These are phyloP conservation scores for Aspergillus novofumigatus DNA, from an alignment of 2,329 filamentous ascomycete species.

Conservation along the genomic window DNA sequence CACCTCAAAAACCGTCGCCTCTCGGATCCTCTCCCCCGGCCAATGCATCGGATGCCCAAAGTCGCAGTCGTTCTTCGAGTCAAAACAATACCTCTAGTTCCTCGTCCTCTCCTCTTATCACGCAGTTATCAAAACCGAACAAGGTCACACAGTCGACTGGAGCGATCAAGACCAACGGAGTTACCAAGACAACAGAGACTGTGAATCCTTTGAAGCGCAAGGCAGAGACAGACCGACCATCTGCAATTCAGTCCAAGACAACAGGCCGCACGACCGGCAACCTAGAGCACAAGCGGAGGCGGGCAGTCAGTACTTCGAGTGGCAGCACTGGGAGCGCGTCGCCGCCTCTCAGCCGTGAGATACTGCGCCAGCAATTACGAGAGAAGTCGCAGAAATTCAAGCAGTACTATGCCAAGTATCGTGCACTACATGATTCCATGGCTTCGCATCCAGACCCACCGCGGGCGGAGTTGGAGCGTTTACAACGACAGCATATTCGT, in stretches of 20 bases:
- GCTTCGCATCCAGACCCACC: conserved; percentile 39
- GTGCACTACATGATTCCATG: conserved; percentile 50
- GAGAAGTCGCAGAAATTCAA: conserved; percentile 50
- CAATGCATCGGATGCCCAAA: conserved; percentile 56
- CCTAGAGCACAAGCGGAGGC: conserved; percentile 42
- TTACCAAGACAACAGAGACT: conserved; percentile 21
- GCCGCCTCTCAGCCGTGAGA: conserved; percentile 34
- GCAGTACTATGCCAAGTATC: conserved; percentile 55
- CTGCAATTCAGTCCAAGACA: conserved; percentile 13
- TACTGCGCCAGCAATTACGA: conserved; percentile 35
- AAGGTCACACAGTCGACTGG: conserved; percentile 21
- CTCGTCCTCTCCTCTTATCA: conserved; percentile 44
- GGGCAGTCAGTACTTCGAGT: conserved; percentile 35
- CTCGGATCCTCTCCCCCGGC: conserved; percentile 59
- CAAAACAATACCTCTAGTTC: conserved; percentile 43
- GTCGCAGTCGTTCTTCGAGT: conserved; percentile 39
- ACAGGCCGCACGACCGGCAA: conserved; percentile 29
- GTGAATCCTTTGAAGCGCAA: conserved; percentile 40
- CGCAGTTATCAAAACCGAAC: conserved; percentile 31
- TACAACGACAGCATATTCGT: conserved; percentile 52
- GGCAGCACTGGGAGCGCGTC: conserved; percentile 42
- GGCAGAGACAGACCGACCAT: conserved; percentile 30
- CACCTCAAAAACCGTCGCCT: conserved; percentile 59
- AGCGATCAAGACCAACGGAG: conserved; percentile 22
- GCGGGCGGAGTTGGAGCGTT: conserved; percentile 48